Conservation (phyloP, 257 asterid species). For the Petunia secreta region DNA sequence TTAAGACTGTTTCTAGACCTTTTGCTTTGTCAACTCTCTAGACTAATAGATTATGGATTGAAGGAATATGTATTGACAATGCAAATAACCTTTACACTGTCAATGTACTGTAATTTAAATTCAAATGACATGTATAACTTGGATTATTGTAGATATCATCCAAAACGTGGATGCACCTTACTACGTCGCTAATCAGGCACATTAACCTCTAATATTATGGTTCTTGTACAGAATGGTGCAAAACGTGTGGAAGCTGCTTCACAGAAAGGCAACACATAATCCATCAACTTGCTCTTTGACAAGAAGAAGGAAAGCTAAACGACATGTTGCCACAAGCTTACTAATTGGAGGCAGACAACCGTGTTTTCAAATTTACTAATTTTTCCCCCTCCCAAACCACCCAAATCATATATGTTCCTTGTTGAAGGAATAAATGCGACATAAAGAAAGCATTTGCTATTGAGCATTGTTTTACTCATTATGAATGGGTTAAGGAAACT, state of each 20-base stretch:
- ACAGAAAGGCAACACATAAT: constrained; percentile 78
- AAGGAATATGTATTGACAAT: too few species aligned
- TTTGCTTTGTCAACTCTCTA: too few species aligned
- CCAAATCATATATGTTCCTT: not conserved
- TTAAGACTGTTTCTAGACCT: not conserved
- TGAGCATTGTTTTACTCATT: too few species aligned
- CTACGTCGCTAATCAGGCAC: not conserved
- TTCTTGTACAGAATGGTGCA: constrained; percentile 65
- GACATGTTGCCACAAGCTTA: not conserved
- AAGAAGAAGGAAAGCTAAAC: constrained; percentile 54
- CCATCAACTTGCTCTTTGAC: constrained; percentile 73
- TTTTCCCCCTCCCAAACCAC: not conserved
- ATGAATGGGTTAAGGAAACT: too few species aligned
- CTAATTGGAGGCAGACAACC: not conserved
- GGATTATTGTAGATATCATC: not conserved
- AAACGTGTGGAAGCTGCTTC: constrained; percentile 81
- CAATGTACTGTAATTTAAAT: not conserved
- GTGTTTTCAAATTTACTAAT: not conserved
- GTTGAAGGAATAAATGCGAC: too few species aligned
- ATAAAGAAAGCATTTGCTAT: too few species aligned
- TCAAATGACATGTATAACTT: not conserved
- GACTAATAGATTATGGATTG: not conserved
- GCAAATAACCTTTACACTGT: not conserved
- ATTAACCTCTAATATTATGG: constrained; percentile 5
- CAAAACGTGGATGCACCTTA: not conserved